phyloP scores from a whole-genome alignment of 1,139 yeast genomes.

The Diutina scorzettiae region DNA sequence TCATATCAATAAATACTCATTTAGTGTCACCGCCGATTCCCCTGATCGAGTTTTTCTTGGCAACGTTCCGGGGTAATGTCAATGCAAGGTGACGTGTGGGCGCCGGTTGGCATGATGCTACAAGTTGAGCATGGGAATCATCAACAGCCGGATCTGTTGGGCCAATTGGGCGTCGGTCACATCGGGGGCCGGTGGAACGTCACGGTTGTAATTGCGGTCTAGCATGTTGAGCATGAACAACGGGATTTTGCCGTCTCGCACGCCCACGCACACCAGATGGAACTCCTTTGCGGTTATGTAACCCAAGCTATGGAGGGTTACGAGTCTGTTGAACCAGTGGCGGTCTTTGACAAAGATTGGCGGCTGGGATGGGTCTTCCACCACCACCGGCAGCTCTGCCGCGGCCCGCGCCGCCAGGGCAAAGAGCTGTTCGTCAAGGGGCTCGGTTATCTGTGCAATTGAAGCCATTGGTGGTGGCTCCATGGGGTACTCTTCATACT shows the following conservation, averaged over 20 bases:
- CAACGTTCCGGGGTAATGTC: no score
- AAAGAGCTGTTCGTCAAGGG: no score
- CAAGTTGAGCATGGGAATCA: slow-evolving; percentile 20
- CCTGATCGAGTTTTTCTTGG: no score
- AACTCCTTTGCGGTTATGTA: slow-evolving; percentile 23
- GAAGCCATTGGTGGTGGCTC: no score
- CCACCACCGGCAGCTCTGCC: neutral
- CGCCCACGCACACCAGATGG: slow-evolving; percentile 26
- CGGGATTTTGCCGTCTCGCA: slow-evolving; percentile 29
- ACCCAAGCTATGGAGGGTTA: slow-evolving; percentile 20
- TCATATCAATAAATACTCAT: no score
- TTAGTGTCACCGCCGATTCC: no score
- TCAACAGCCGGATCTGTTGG: slow-evolving; percentile 23
- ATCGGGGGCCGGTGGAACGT: slow-evolving; percentile 14
- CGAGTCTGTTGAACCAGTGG: slow-evolving; percentile 28
- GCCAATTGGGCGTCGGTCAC: slow-evolving; percentile 24
- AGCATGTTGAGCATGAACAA: slow-evolving; percentile 27
- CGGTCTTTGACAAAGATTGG: slow-evolving; percentile 27
- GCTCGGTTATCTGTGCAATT: no score
- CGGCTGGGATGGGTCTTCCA: slow-evolving; percentile 10
- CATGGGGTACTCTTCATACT: no score
- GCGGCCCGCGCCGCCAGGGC: neutral
- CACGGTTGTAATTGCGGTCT: slow-evolving; percentile 22
- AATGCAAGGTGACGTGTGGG: no score
- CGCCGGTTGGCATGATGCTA: no score